A percentile compares a stretch with the other conserved stretches of the same genome.
phyloP scores from a whole-genome alignment of 1,284 basidiomycete genomes.

The Cryptococcus neoformans region DNA sequence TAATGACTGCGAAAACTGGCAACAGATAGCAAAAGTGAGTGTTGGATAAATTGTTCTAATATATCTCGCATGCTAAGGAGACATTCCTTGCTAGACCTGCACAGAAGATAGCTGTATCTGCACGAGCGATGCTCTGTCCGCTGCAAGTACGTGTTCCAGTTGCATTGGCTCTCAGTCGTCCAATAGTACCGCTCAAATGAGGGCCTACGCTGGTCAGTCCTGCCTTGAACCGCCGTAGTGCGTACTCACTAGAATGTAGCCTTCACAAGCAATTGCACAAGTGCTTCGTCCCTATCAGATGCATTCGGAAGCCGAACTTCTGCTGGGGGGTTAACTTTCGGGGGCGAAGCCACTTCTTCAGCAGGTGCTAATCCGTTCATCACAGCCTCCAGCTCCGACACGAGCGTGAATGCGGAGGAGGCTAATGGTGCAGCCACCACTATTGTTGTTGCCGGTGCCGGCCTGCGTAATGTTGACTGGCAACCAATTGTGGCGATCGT shows the following conservation, averaged over 20 bases:
- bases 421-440: background rate
- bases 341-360: background rate
- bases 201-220: slow-evolving; percentile 9
- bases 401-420: background rate
- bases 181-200: slow-evolving; percentile 6
- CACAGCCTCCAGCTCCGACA: background rate
- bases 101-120: slow-evolving; percentile 24
- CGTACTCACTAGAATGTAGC: background rate
- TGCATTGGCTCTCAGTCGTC: slow-evolving; percentile 14
- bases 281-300: background rate
- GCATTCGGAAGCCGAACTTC: background rate
- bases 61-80: too few species aligned
- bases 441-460: background rate
- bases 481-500: background rate
- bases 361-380: background rate
- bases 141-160: slow-evolving; percentile 15
- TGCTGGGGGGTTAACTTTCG: background rate
- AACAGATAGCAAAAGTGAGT: slow-evolving; percentile 16
- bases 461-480: background rate
- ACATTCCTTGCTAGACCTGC: slow-evolving; percentile 12
- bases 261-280: slow-evolving; percentile 13
- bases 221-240: background rate
- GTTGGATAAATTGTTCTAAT: too few species aligned
- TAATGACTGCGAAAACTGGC: slow-evolving; percentile 6
- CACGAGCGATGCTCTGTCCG: slow-evolving; percentile 10